Percentiles rank a stretch among this genome's conserved stretches.
phyloP scores from a whole-genome alignment of 2,329 filamentous ascomycete genomes.

The Xylaria sp. region DNA sequence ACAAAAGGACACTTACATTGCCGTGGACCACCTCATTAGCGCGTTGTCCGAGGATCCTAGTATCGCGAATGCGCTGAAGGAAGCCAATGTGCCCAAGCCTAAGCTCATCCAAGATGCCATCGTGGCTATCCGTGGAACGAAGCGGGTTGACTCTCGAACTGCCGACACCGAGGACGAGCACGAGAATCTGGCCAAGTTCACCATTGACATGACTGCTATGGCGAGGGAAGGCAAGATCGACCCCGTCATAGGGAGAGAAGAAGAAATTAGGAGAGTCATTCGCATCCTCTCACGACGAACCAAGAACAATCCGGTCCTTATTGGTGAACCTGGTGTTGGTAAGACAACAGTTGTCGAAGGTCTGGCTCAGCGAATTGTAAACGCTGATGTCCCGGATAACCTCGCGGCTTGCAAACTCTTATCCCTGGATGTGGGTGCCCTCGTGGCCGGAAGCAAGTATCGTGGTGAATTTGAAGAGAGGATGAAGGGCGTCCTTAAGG shows the following conservation, averaged over 20 bases:
- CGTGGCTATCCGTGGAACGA: conserved; percentile 87
- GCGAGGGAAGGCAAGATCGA: conserved; percentile 97
- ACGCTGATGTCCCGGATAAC: conserved; percentile 94
- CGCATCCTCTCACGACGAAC: conserved; percentile 91
- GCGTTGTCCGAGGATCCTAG: conserved; percentile 78
- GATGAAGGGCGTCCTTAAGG: conserved; percentile 98
- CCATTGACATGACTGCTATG: conserved; percentile 97
- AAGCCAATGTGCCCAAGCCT: conserved; percentile 88
- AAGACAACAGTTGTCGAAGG: conserved; percentile 99
- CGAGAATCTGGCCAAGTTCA: conserved; percentile 97
- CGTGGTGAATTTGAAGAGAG: conserved; percentile 98
- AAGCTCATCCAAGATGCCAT: conserved; percentile 93
- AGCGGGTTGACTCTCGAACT: conserved; percentile 92
- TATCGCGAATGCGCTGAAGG: conserved; percentile 76
- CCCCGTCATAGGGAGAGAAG: conserved; percentile 94
- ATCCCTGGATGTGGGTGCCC: conserved; percentile 90
- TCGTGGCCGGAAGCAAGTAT: conserved; percentile 98
- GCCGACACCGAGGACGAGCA: conserved; percentile 92
- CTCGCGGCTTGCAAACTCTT: conserved; percentile 91
- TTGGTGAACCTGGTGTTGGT: conserved; percentile 96
- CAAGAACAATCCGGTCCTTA: conserved; percentile 98
- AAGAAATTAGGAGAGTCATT: conserved; percentile 91
- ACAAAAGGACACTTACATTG: conserved; percentile 96
- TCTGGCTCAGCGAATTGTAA: conserved; percentile 92
- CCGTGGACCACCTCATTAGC: conserved; percentile 91